Evolutionary conservation across 352 stramenopile species (phyloP).

Genomic region (Pythium vanterpoolii): DNA sequence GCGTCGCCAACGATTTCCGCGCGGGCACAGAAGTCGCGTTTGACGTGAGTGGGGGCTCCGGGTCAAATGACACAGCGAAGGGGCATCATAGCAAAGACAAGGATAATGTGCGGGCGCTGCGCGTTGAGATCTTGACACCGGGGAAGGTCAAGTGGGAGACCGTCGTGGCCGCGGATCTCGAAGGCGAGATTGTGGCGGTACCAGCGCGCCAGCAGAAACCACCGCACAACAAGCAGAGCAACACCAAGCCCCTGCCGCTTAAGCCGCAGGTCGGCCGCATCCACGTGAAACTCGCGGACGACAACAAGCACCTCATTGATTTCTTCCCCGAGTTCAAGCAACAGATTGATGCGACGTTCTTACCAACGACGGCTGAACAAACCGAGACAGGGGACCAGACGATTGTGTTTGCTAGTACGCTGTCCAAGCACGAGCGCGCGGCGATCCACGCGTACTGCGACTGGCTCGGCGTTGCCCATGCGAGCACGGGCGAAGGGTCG

Average conservation of each 20-base stretch:
- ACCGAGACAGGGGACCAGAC: slow-evolving; percentile 28
- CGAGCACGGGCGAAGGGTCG: slow-evolving; percentile 40
- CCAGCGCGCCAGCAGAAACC: slow-evolving; percentile 30
- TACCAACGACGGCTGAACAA: slow-evolving; percentile 5
- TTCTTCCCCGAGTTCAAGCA: slow-evolving; percentile 59
- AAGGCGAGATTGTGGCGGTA: slow-evolving; percentile 42
- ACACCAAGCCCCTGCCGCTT: slow-evolving; percentile 26
- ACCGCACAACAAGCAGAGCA: slow-evolving; percentile 24
- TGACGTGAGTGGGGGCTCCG: slow-evolving; percentile 47
- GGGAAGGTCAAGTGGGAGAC: slow-evolving; percentile 68
- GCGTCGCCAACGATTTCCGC: slow-evolving; percentile 40
- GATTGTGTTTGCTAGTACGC: slow-evolving; percentile 33
- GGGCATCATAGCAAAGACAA: slow-evolving; percentile 12
- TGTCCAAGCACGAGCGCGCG: slow-evolving; percentile 66
- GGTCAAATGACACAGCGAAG: neutral
- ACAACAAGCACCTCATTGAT: slow-evolving; percentile 46
- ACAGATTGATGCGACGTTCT: slow-evolving; percentile 51
- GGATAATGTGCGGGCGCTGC: slow-evolving; percentile 52
- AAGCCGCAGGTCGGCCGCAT: slow-evolving; percentile 36
- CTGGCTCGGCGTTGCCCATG: slow-evolving; percentile 51
- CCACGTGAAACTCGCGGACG: slow-evolving; percentile 23
- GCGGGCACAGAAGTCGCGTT: slow-evolving; percentile 67
- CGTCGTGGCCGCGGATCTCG: slow-evolving; percentile 32
- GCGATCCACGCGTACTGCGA: slow-evolving; percentile 66
- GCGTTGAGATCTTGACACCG: slow-evolving; percentile 51